Evolutionary conservation across 169 alveolate species (phyloP).

Genomic region (Plasmodium cynomolgi): DNA sequence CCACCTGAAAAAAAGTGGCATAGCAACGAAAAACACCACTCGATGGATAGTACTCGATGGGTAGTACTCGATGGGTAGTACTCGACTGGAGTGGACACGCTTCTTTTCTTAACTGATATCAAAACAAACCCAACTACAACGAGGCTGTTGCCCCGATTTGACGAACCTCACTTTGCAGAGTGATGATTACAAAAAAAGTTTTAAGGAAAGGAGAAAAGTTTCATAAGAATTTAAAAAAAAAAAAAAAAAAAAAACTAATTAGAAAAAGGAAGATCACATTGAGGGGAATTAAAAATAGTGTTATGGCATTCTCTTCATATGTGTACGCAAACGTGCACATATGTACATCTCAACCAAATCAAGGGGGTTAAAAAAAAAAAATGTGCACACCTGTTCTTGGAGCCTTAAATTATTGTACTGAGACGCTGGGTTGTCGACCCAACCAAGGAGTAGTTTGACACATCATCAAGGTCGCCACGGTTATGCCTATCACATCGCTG

Average conservation of each 20-base stretch:
- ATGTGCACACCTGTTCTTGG: neutral
- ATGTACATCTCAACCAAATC: neutral
- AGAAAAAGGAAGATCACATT: neutral
- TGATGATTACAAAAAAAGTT: slow-evolving; percentile 1
- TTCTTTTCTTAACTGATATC: neutral
- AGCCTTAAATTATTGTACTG: neutral
- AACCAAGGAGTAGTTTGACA: neutral
- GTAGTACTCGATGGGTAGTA: neutral
- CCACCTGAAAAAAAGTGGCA: neutral
- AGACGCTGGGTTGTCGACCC: neutral
- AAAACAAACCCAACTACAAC: neutral
- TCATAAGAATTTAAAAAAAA: neutral
- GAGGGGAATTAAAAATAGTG: neutral
- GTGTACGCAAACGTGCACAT: neutral
- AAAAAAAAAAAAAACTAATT: neutral
- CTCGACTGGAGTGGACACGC: neutral
- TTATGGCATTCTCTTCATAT: neutral
- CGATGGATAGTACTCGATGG: neutral
- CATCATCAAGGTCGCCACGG: neutral
- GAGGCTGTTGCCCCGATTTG: neutral
- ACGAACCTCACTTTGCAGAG: neutral
- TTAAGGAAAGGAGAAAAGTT: neutral
- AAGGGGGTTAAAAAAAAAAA: neutral
- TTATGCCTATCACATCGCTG: neutral
- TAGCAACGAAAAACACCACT: neutral